These are phyloP conservation scores for Akanthomyces muscarius DNA, from an alignment of 2,329 filamentous ascomycete genomes.

Conservation along the genomic window DNA sequence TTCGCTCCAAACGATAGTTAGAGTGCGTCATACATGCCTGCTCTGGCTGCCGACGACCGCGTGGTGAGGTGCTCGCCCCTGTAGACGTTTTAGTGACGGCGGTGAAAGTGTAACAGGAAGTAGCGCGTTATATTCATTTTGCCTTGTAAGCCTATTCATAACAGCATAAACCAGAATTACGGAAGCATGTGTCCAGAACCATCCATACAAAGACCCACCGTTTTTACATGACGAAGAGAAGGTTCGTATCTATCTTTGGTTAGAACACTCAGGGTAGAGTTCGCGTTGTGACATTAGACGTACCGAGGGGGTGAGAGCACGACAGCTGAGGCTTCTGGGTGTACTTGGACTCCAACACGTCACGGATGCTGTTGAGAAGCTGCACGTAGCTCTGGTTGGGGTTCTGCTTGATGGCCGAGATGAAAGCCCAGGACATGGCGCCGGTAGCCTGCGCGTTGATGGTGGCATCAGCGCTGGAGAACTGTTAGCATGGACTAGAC, in stretches of 20 bases:
- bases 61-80: not conserved
- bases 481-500: slow-evolving; percentile 21
- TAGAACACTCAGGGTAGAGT: slow-evolving; percentile 1
- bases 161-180: not conserved
- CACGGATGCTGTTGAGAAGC: slow-evolving; percentile 90
- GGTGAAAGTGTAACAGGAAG: not conserved
- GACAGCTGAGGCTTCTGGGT: slow-evolving; percentile 93
- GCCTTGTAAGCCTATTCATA: slow-evolving; percentile 4
- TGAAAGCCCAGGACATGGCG: slow-evolving; percentile 98
- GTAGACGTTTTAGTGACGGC: not conserved
- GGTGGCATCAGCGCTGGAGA: slow-evolving; percentile 74
- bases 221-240: slow-evolving; percentile 61
- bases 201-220: not conserved
- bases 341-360: slow-evolving; percentile 82
- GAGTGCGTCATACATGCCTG: not conserved
- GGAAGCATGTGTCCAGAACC: not conserved
- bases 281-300: slow-evolving; percentile 30
- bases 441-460: slow-evolving; percentile 88
- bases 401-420: slow-evolving; percentile 84
- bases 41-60: not conserved
- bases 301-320: slow-evolving; percentile 93
- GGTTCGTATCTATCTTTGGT: slow-evolving; percentile 52
- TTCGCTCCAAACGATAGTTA: not conserved
- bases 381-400: slow-evolving; percentile 95
- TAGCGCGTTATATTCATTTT: slow-evolving; percentile 2